Conservation (phyloP, 192 early-diverging fungal species). For the Linnemannia zychae region DNA sequence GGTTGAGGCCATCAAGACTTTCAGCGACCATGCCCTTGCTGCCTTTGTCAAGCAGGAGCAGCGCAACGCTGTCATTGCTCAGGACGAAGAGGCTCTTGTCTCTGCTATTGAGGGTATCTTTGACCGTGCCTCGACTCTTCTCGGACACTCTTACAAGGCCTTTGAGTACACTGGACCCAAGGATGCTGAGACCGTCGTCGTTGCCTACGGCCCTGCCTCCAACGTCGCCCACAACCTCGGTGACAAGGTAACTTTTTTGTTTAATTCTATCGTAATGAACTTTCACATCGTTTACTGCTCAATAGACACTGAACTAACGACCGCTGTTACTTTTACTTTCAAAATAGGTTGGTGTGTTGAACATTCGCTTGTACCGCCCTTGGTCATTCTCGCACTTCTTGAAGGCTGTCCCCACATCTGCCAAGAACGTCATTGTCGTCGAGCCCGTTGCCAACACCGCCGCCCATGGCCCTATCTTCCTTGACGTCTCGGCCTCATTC, state of each 20-base stretch:
- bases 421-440: constrained; percentile 81
- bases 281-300: too few species aligned
- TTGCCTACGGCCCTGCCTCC: constrained; percentile 78
- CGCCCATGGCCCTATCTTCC: constrained; percentile 75
- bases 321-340: not conserved
- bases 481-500: constrained; percentile 82
- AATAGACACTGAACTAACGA: not conserved
- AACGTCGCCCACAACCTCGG: constrained; percentile 63
- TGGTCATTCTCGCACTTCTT: constrained; percentile 86
- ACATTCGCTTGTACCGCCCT: constrained; percentile 85
- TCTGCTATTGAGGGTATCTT: constrained; percentile 46
- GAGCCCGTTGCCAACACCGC: constrained; percentile 68
- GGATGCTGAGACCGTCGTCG: constrained; percentile 83
- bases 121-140: constrained; percentile 44
- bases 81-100: constrained; percentile 32
- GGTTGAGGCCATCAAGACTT: constrained; percentile 64
- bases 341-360: constrained; percentile 76
- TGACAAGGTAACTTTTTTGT: constrained; percentile 34
- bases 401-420: constrained; percentile 72
- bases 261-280: not conserved
- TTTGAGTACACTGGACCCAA: constrained; percentile 88
- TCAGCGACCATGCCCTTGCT: constrained; percentile 63
- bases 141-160: constrained; percentile 74
- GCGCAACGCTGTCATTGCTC: constrained; percentile 12
- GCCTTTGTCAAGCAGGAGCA: constrained; percentile 48